Evolutionary conservation across 164 flowering plant genomes (phyloP).

Genomic region (Vitis rupestris): DNA sequence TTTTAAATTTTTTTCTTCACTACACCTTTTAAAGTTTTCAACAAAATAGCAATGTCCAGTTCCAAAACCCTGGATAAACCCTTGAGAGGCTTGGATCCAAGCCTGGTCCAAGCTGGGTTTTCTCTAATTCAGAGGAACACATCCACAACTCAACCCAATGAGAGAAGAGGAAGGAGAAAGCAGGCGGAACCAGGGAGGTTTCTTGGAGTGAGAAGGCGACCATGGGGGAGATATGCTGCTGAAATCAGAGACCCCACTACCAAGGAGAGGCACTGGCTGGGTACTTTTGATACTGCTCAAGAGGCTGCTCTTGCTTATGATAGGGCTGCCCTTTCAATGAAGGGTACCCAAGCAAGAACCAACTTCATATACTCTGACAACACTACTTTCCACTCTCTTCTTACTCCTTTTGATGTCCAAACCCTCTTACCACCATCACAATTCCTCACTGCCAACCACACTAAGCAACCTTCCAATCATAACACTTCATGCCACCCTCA

Average conservation of each 20-base stretch:
- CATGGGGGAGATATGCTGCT: slow-evolving; percentile 97
- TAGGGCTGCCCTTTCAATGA: slow-evolving; percentile 93
- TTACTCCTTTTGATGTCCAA: slow-evolving; percentile 46
- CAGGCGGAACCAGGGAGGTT: slow-evolving; percentile 87
- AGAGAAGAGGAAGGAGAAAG: slow-evolving; percentile 70
- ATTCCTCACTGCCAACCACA: too few species aligned
- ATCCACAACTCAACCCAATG: slow-evolving; percentile 32
- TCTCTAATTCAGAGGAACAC: slow-evolving; percentile 57
- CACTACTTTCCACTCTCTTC: slow-evolving; percentile 43
- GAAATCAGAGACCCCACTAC: slow-evolving; percentile 94
- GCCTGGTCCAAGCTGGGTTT: slow-evolving; percentile 36
- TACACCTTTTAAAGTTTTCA: background rate
- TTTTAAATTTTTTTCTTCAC: background rate
- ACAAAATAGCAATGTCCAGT: slow-evolving; percentile 33
- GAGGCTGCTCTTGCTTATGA: slow-evolving; percentile 99
- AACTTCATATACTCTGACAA: slow-evolving; percentile 77
- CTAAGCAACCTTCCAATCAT: too few species aligned
- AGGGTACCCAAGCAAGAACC: slow-evolving; percentile 90
- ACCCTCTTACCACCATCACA: slow-evolving; percentile 24
- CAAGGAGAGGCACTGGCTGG: slow-evolving; percentile 95
- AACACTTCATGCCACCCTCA: slow-evolving; percentile 20
- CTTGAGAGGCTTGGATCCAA: slow-evolving; percentile 21
- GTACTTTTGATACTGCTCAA: slow-evolving; percentile 95
- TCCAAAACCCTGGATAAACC: slow-evolving; percentile 37
- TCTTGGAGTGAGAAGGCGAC: slow-evolving; percentile 85